Evolutionary conservation across 148 eudicot genomes (phyloP), one percentile per base, ranked within the genome.

Genomic region (Beta vulgaris): DNA sequence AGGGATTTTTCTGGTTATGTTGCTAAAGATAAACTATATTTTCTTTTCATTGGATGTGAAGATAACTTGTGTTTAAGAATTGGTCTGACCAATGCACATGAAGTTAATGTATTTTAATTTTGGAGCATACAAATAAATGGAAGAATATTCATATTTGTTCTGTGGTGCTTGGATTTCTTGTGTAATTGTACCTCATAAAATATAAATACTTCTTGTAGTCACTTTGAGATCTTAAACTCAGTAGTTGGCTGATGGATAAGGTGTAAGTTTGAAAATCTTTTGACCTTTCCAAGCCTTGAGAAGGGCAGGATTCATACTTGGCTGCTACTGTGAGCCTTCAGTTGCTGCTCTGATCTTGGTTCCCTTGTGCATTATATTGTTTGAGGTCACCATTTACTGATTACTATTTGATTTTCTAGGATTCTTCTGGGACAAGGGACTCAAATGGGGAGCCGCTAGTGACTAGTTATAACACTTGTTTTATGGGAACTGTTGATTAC

Each of bases 401-500:
- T 65, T 40, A 25, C 21, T 36, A 46, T 37, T 68, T 60, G 62
- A 29, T 70, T 72, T 76, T 78, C 76, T 81, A 92, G 99, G 93
- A 81, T 77, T 71, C 55, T 77, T 86, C 90, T 16, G 94, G 93
- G 79, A 83, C 90, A 63, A 89, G 99, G 83, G 94, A 89, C 78
- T 77, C 91, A 53, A 80, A 72, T 66, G 98, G 99, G 28, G 99
- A 95, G 82, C 99, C 99, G 26, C 62, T 84, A 74, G 94, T 88
- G 68, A 92, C 99, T 58, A 95, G 98, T 82, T 92, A 91, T 79
- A 84, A 92, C 71, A 79, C 86, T 73, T 77, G 87, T 78, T 95
- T 95, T 67, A 72, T 82, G 78, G 99, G 99, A 73, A 91, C 99
- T 37, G 98, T 92, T 65, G 99, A 95, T 79, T 95, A 95, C 79